phyloP scores from a whole-genome alignment of 2,329 filamentous ascomycete species.

The Emergomyces orientalis region DNA sequence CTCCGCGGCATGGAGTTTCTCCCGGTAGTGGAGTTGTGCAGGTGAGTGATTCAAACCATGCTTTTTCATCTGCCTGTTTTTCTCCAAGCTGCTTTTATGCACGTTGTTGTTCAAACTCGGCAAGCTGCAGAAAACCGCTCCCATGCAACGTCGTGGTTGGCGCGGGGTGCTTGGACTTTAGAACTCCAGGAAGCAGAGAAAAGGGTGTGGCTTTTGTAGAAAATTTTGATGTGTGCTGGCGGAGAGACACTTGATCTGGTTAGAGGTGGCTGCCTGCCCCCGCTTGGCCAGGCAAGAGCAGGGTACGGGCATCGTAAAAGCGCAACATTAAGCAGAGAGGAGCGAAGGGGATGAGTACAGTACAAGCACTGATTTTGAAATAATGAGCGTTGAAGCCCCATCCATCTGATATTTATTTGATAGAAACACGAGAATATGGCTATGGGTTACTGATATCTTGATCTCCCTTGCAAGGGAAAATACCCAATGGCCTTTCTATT shows the following conservation, averaged over 20 bases:
- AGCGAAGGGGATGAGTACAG: neutral
- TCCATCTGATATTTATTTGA: too few species aligned
- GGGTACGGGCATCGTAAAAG: neutral
- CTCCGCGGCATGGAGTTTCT: neutral
- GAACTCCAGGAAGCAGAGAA: neutral
- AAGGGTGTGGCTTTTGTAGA: neutral
- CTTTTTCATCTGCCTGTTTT: neutral
- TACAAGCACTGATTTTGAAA: neutral
- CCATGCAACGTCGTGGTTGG: neutral
- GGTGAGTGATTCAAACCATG: neutral
- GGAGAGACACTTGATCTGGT: neutral
- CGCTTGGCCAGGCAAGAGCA: neutral
- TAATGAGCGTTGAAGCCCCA: neutral
- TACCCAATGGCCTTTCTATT: too few species aligned
- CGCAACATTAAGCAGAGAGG: neutral
- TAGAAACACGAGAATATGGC: too few species aligned
- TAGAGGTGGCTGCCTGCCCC: neutral
- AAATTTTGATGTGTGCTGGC: neutral
- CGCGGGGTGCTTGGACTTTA: neutral
- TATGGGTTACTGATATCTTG: too few species aligned
- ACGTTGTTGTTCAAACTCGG: constrained; percentile 3
- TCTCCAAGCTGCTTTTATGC: neutral
- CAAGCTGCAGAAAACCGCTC: neutral
- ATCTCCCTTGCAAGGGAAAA: too few species aligned
- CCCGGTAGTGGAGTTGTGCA: neutral